Evolutionary conservation across 106 monocot species (phyloP), one percentile per base, ranked within the genome.

Genomic region (Xerophyta viscosa): DNA sequence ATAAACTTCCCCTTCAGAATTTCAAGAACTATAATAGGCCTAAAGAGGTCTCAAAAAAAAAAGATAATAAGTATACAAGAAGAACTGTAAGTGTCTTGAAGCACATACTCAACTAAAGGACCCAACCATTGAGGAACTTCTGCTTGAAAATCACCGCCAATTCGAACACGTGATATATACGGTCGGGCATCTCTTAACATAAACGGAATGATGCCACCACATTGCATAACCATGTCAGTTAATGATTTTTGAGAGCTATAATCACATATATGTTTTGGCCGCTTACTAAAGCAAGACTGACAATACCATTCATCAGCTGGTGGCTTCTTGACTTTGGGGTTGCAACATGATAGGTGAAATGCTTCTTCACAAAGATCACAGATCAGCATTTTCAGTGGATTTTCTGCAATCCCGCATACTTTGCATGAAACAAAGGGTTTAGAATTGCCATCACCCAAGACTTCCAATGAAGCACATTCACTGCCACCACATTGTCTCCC

Each of bases 361-460:
- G 86, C 78, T 62, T 86, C 73, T 30, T 92, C 91, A 59, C 91
- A 92, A 27, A 54, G 52, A 48, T 92, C 91, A 67, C 91, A 92
- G 37, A 92, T 86, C 52, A 92, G 52, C 91, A 92, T 82, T 52
- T 71, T 79, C 26, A 17, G n/a, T 11, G 48, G 53, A 43, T 48
- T 49, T 24, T 56, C 65, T 17, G 20, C 15, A 24, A 48, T 14
- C 11, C 58, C 31, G 50, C 76, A 77, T 20, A 60, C 31, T 73
- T 82, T 79, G 71, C 91, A 92, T 41, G 60, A 26, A 31, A 51
- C 48, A 14, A 48, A 52, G 56, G 27, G 39, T 17, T 50, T 55
- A 14, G 26, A 15, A 52, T 50, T 27, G 33, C 19, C 53, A 37
- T 37, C 55, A 47, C 54, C 31, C 1, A 56, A 20, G 13, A 41